These are phyloP conservation scores for Hericium alpestre DNA, from an alignment of 768 basidiomycete genomes.

Conservation along the genomic window DNA sequence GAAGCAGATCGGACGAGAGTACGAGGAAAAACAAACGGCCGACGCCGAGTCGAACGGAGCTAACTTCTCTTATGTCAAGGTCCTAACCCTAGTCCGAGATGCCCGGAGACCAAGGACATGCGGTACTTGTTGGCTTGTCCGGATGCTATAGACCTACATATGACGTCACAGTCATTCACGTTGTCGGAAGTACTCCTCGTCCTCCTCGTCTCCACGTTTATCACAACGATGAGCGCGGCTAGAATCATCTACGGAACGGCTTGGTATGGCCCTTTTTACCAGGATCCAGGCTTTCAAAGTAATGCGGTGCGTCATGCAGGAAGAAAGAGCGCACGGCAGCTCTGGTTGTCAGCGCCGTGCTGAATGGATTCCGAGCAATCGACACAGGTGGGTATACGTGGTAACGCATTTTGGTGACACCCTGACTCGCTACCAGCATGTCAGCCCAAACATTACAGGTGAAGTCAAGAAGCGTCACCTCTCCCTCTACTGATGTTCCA, in stretches of 20 bases:
- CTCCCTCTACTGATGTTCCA: neutral
- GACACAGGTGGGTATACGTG: slow-evolving; percentile 53
- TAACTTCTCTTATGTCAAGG: too few relatives aligned
- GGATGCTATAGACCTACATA: too few relatives aligned
- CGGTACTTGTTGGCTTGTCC: too few relatives aligned
- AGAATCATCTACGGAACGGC: slow-evolving; percentile 55
- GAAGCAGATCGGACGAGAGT: too few relatives aligned
- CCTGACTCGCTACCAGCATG: slow-evolving; percentile 31
- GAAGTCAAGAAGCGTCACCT: neutral
- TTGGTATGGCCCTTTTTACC: slow-evolving; percentile 27
- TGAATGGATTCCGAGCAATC: slow-evolving; percentile 69
- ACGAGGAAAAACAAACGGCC: too few relatives aligned
- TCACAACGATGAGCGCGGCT: slow-evolving; percentile 6
- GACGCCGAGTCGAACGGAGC: too few relatives aligned
- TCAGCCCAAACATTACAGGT: slow-evolving; percentile 69
- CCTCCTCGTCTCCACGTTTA: too few relatives aligned
- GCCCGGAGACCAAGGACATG: too few relatives aligned
- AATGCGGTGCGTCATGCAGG: slow-evolving; percentile 29
- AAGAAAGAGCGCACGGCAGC: slow-evolving; percentile 63
- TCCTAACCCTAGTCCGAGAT: too few relatives aligned
- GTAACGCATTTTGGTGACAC: neutral
- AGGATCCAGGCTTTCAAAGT: neutral
- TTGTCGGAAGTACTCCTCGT: too few relatives aligned
- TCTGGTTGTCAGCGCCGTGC: slow-evolving; percentile 61
- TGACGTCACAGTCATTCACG: too few relatives aligned